These are phyloP conservation scores for Neocucurbitaria cava DNA, from an alignment of 2,329 filamentous ascomycete species.

Conservation along the genomic window DNA sequence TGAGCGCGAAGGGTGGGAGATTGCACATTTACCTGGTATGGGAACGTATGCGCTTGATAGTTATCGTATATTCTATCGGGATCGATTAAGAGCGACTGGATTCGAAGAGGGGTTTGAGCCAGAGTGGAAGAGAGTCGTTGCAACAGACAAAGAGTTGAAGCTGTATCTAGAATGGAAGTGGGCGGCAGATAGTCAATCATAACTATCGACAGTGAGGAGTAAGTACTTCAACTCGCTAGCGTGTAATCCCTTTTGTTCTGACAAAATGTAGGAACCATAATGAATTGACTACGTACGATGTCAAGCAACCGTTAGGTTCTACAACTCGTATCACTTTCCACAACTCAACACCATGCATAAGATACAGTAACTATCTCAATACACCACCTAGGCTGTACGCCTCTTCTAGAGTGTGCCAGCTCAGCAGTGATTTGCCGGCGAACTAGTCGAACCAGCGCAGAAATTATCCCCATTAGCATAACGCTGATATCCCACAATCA, in stretches of 20 bases:
- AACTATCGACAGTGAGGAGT: too few relatives aligned
- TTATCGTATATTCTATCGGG: constrained; percentile 93
- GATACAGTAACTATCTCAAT: too few relatives aligned
- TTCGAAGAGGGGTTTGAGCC: constrained; percentile 71
- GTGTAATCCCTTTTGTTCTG: too few relatives aligned
- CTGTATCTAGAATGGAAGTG: constrained; percentile 91
- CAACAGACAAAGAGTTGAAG: constrained; percentile 85
- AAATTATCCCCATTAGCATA: constrained; percentile 1
- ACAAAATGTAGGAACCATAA: too few relatives aligned
- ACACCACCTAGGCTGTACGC: constrained; percentile 41
- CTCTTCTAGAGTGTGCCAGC: constrained; percentile 39
- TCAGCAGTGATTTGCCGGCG: constrained; percentile 62
- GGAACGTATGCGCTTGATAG: constrained; percentile 83
- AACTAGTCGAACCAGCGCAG: constrained; percentile 3
- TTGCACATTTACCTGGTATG: constrained; percentile 79
- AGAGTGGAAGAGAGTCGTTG: constrained; percentile 88
- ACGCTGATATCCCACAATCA: constrained; percentile 3
- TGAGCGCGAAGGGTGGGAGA: constrained; percentile 71
- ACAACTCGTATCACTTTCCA: too few relatives aligned
- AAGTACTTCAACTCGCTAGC: too few relatives aligned
- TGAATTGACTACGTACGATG: too few relatives aligned
- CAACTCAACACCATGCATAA: too few relatives aligned
- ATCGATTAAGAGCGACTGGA: constrained; percentile 69
- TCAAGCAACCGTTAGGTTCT: too few relatives aligned
- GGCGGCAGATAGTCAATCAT: constrained; percentile 67